Evolutionary conservation across 176 grass and related monocot species (phyloP), one percentile per base, ranked within the genome.

Genomic region (Bolboschoenus planiculmis): DNA sequence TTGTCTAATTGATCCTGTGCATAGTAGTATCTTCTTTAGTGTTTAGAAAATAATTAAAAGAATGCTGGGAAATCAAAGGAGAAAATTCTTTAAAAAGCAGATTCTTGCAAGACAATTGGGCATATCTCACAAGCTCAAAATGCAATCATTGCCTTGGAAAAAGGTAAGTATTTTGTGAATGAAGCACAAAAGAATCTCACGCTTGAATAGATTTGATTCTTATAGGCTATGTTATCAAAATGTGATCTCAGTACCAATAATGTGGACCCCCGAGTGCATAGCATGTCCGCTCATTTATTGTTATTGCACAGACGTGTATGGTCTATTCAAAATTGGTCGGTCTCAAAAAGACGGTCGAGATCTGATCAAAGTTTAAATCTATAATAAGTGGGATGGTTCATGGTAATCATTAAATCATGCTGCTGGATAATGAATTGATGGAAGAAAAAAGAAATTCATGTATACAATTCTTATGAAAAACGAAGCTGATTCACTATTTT

Each of bases 41-140:
- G 7, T 58, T 16, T 34, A 37, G 16, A 9, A 55, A 29, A 61
- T 29, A 61, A 62, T 44, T 82, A 48, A 48, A 65, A 26, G 13
- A 64, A 82, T 62, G 40, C 40, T 47, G 21, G 37, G n/a, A 65
- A 65, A 82, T 82, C 36, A 46, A 39, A 51, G 39, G 77, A 57
- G 16, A 79, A 4, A 2, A 53, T 55, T 79, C 40, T n/a, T 36
- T 3, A 34, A 27, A 63, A 65, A 82, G 58, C 26, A 65, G 58
- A 82, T 82, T 65, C 55, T 61, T 48, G 1, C 57, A 8, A 58
- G 27, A 65, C 30, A 71, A 2, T 27, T 42, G 30, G 30, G 10
- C 15, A 5, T 53, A 53, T 16, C 14, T 14, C 50, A 35, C 29
- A 43, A 72, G n/a, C 37, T 72, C 2, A 43, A 60, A 72, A 72